A percentile compares a stretch with the other conserved stretches of the same genome.
phyloP scores from a whole-genome alignment of 768 basidiomycete genomes.

The Scleroderma citrinum region DNA sequence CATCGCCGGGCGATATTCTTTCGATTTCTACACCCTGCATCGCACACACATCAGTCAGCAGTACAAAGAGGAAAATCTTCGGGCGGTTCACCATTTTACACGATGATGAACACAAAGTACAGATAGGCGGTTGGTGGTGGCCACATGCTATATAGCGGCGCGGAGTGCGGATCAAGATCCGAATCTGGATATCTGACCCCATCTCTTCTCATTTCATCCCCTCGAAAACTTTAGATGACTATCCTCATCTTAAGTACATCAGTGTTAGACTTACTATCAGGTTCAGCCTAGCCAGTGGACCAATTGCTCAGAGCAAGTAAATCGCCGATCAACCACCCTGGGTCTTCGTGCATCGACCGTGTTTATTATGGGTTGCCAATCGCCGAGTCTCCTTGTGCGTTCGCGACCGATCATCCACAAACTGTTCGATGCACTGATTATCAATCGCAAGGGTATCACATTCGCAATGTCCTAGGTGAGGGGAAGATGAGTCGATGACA shows the following conservation, averaged over 20 bases:
- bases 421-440: slow-evolving; percentile 5
- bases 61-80: background rate
- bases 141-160: slow-evolving; percentile 35
- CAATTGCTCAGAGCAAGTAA: background rate
- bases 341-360: background rate
- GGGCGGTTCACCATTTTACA: slow-evolving; percentile 26
- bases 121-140: background rate
- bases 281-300: background rate
- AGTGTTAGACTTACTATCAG: slow-evolving; percentile 1
- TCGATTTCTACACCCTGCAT: slow-evolving; percentile 64
- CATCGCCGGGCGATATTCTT: slow-evolving; percentile 54
- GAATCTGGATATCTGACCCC: slow-evolving; percentile 31
- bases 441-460: slow-evolving; percentile 21
- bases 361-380: background rate
- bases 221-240: background rate
- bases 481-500: slow-evolving; percentile 11
- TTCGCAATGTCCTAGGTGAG: slow-evolving; percentile 14
- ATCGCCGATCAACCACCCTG: background rate
- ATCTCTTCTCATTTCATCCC: background rate
- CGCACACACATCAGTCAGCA: background rate
- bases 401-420: background rate
- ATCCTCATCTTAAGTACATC: background rate
- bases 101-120: slow-evolving; percentile 23
- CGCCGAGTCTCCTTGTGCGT: background rate
- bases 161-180: slow-evolving; percentile 78